Evolutionary conservation across 202 grass and related monocot genomes (phyloP).

Genomic region (Sporobolus alterniflorus): DNA sequence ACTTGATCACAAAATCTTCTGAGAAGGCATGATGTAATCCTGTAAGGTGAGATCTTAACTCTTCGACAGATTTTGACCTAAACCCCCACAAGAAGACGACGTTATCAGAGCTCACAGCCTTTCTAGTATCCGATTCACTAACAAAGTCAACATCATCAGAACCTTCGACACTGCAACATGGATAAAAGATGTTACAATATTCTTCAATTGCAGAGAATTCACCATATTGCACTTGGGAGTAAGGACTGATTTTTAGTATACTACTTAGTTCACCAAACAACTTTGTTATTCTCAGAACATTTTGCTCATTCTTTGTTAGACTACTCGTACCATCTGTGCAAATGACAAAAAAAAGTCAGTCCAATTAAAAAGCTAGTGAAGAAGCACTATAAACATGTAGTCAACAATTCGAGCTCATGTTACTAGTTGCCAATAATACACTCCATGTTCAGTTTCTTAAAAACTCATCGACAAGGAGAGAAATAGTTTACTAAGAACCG

Average conservation of each 20-base stretch:
- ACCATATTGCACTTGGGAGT: slow-evolving; percentile 29
- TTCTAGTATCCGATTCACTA: slow-evolving; percentile 37
- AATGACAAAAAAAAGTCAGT: slow-evolving; percentile 15
- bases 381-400: not conserved
- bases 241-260: slow-evolving; percentile 57
- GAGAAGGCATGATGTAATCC: slow-evolving; percentile 59
- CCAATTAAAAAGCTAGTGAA: slow-evolving; percentile 25
- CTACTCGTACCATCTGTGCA: slow-evolving; percentile 52
- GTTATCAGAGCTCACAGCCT: slow-evolving; percentile 44
- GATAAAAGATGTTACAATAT: slow-evolving; percentile 74
- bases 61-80: slow-evolving; percentile 39
- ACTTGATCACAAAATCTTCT: slow-evolving; percentile 71
- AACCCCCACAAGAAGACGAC: slow-evolving; percentile 88
- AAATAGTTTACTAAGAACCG: slow-evolving; percentile 25
- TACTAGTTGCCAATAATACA: slow-evolving; percentile 19
- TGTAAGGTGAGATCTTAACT: slow-evolving; percentile 62
- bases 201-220: slow-evolving; percentile 59
- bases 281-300: slow-evolving; percentile 76
- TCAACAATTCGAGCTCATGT: not conserved
- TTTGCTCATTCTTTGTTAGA: slow-evolving; percentile 61
- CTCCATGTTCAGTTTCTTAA: not conserved
- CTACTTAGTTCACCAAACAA: slow-evolving; percentile 77
- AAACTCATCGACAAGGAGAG: slow-evolving; percentile 10
- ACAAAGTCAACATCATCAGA: slow-evolving; percentile 47
- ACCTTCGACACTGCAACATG: slow-evolving; percentile 42